A percentile compares a stretch with the other conserved stretches of the same genome.
These are phyloP conservation scores for Pleurotus giganteus DNA, from an alignment of 768 basidiomycete species.

Conservation along the genomic window DNA sequence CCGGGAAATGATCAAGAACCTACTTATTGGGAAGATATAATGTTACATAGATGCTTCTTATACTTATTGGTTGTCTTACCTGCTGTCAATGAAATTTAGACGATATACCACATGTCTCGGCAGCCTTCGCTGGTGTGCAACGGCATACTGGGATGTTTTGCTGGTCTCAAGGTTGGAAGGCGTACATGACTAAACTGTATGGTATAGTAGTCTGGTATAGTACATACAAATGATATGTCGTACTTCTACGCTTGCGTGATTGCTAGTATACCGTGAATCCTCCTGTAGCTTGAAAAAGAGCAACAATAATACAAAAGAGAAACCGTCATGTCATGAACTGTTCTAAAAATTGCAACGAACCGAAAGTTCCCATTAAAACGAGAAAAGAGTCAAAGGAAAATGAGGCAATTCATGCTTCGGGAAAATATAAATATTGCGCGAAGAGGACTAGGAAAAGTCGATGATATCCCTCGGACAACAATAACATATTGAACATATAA, in stretches of 20 bases:
- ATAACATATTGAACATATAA: not conserved
- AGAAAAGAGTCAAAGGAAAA: not conserved
- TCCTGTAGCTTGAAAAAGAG: not conserved
- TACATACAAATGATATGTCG: not conserved
- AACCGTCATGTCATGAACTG: not conserved
- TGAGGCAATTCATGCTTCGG: not conserved
- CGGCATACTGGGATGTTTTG: too few species aligned
- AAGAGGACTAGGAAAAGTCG: not conserved
- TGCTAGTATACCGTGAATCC: not conserved
- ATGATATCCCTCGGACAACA: not conserved
- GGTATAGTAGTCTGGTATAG: not conserved
- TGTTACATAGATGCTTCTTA: not conserved
- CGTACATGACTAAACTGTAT: too few species aligned
- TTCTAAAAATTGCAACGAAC: not conserved
- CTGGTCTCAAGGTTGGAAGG: too few species aligned
- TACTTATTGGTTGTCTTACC: not conserved
- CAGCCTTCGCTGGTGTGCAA: too few species aligned
- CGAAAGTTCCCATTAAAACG: not conserved
- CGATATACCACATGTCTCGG: too few species aligned
- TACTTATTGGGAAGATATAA: constrained; percentile 86
- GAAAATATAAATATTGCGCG: not conserved
- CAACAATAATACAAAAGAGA: not conserved
- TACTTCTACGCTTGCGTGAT: not conserved
- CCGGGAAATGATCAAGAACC: constrained; percentile 79
- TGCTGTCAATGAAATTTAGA: too few species aligned